A percentile compares a stretch with the other conserved stretches of the same genome.
These are phyloP conservation scores for Elsinoe fawcettii DNA, from an alignment of 2,329 filamentous ascomycete species.

Conservation along the genomic window DNA sequence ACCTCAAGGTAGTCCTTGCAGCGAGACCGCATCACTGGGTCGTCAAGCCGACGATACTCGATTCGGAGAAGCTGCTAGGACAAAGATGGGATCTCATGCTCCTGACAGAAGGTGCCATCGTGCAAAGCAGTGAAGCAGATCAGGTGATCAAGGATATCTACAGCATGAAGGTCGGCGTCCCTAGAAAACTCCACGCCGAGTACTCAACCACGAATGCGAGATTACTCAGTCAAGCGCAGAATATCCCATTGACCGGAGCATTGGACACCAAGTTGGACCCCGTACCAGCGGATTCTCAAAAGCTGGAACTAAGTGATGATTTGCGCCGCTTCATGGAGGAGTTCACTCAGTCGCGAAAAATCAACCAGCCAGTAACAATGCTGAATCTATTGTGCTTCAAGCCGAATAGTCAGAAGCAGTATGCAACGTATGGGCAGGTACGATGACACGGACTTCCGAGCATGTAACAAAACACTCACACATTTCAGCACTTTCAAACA, in stretches of 20 bases:
- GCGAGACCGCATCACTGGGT: conserved; percentile 44
- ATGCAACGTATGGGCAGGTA: conserved; percentile 50
- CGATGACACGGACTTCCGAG: too few species aligned
- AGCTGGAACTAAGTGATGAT: conserved; percentile 48
- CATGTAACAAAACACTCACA: too few species aligned
- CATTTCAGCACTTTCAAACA: conserved; percentile 20
- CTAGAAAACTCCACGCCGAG: conserved; percentile 33
- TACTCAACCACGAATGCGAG: conserved; percentile 33
- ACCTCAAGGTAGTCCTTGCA: conserved; percentile 36
- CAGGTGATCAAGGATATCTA: conserved; percentile 23
- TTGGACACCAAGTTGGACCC: conserved; percentile 24
- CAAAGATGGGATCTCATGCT: conserved; percentile 44
- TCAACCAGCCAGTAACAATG: conserved; percentile 48
- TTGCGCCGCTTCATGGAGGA: conserved; percentile 44
- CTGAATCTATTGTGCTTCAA: conserved; percentile 55
- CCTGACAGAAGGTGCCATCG: conserved; percentile 27
- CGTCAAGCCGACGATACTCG: conserved; percentile 39
- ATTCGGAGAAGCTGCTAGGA: conserved; percentile 35
- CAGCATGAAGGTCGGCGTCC: conserved; percentile 36
- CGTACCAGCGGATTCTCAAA: conserved; percentile 36
- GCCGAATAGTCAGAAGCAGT: conserved; percentile 42
- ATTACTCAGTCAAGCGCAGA: conserved; percentile 32
- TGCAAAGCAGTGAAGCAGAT: conserved; percentile 20
- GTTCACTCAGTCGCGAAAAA: conserved; percentile 26
- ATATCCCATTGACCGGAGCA: conserved; percentile 30